Conservation (phyloP, 164 flowering plant species). For the Brasenia schreberi region DNA sequence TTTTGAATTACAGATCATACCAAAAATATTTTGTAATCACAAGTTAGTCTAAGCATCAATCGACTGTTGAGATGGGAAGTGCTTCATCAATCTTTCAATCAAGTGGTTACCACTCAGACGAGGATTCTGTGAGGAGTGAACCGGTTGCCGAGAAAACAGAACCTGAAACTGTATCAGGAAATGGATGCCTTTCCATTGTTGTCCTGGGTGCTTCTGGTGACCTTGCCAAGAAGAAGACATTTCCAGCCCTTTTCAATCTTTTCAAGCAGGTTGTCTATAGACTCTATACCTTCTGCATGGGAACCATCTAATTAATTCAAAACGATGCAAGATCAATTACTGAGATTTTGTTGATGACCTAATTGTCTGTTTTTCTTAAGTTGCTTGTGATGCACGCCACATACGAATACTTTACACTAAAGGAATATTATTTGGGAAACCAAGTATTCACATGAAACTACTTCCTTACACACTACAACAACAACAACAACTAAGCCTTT, state of each 20-base stretch:
- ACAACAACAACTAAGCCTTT: no score
- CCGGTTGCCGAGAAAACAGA: constrained; percentile 26
- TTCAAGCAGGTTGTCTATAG: constrained; percentile 55
- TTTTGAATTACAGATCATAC: no score
- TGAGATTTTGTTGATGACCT: not conserved
- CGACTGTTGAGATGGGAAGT: not conserved
- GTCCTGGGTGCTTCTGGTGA: constrained; percentile 99
- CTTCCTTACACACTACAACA: no score
- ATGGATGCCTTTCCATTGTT: constrained; percentile 72
- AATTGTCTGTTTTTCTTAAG: not conserved
- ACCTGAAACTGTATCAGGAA: constrained; percentile 34
- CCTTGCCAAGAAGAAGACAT: constrained; percentile 99
- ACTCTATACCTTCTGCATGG: not conserved
- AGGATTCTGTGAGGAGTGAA: constrained; percentile 28
- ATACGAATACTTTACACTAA: not conserved
- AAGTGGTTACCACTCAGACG: constrained; percentile 34
- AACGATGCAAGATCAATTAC: not conserved
- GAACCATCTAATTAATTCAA: no score
- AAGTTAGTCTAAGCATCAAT: not conserved
- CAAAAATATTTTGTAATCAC: no score
- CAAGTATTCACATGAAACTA: not conserved
- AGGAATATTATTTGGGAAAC: not conserved
- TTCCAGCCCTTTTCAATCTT: constrained; percentile 91
- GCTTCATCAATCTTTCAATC: constrained; percentile 18
- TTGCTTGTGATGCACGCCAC: not conserved